A percentile compares a stretch with the other conserved stretches of the same genome.
Evolutionary conservation across 176 grass and related monocot genomes (phyloP).

Genomic region (bread wheat (Triticum aestivum)): DNA sequence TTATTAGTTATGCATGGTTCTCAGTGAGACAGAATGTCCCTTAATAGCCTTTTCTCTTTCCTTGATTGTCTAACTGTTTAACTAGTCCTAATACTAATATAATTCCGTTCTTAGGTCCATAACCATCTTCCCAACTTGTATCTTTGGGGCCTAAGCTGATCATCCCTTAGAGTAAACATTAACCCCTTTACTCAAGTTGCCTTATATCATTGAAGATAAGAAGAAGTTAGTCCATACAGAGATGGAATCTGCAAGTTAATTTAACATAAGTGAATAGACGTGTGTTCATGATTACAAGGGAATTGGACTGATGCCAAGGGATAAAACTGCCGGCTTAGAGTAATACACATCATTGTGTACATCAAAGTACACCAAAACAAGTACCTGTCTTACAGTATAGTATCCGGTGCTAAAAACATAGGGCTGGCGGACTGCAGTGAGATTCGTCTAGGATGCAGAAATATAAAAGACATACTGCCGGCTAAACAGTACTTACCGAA

Average conservation of each 20-base stretch:
- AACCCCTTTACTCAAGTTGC: too few relatives aligned
- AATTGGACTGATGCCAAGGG: conserved; percentile 15
- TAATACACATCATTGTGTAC: conserved; percentile 14
- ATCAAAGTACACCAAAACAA: conserved; percentile 20
- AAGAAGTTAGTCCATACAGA: background rate
- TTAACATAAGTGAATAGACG: background rate
- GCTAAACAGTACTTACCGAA: conserved; percentile 36
- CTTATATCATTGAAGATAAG: background rate
- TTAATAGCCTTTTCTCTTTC: background rate
- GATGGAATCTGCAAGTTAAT: background rate
- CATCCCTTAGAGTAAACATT: too few relatives aligned
- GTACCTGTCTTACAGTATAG: background rate
- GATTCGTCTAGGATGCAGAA: conserved; percentile 7
- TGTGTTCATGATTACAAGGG: conserved; percentile 26
- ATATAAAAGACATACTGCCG: conserved; percentile 46
- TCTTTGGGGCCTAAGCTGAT: too few relatives aligned
- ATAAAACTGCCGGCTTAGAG: conserved; percentile 31
- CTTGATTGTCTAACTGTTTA: background rate
- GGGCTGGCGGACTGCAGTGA: conserved; percentile 5
- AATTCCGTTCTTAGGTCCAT: background rate
- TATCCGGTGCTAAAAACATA: conserved; percentile 9
- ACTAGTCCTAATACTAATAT: background rate
- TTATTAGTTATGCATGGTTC: background rate
- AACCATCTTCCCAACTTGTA: too few relatives aligned
- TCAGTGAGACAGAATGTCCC: background rate